Conservation (phyloP, 164 flowering plant genomes). For the Umbellularia californica region DNA sequence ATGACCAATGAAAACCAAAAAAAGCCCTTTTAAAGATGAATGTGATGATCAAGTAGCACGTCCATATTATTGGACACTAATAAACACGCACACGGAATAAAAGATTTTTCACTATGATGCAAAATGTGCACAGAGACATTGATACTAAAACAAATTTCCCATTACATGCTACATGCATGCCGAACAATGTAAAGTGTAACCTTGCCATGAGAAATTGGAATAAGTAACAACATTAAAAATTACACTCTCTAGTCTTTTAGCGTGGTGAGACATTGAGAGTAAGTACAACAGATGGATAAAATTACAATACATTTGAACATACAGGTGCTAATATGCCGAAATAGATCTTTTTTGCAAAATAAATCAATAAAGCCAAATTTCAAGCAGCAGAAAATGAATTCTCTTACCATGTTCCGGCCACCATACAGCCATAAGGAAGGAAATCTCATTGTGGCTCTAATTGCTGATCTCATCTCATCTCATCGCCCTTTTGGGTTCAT, state of each 20-base stretch:
- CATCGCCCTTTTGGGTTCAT: constrained; percentile 90
- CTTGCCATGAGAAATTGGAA: background rate
- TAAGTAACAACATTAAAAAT: background rate
- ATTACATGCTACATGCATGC: too few relatives aligned
- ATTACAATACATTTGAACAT: background rate
- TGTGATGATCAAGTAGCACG: background rate
- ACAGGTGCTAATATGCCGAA: background rate
- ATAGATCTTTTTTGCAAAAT: background rate
- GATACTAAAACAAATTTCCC: background rate
- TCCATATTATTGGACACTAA: background rate
- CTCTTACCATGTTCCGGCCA: background rate
- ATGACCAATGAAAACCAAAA: background rate
- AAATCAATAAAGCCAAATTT: background rate
- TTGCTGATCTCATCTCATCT: constrained; percentile 13
- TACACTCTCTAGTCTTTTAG: background rate
- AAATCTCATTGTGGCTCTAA: background rate
- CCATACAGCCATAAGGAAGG: background rate
- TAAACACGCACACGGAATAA: too few relatives aligned
- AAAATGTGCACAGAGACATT: background rate
- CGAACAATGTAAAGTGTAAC: background rate
- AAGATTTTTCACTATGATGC: background rate
- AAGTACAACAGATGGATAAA: background rate
- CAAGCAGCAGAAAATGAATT: background rate
- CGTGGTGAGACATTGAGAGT: background rate
- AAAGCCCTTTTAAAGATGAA: background rate